Base-by-base conservation (phyloP, 208 protist genomes). In the Leishmania aethiopica region DNA sequence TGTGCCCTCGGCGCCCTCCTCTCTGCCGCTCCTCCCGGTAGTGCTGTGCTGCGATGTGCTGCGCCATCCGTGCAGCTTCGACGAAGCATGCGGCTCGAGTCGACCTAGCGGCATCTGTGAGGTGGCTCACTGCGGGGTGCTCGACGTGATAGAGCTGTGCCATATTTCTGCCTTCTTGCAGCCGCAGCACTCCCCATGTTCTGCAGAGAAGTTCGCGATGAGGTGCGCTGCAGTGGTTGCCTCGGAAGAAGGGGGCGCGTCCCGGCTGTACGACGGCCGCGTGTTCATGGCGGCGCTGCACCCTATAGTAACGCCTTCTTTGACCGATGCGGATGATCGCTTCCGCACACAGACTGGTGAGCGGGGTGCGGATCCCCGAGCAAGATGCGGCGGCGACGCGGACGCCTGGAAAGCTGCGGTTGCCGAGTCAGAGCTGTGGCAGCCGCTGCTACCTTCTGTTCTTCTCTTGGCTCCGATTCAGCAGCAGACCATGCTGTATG, bases 401-500 rank as follows among this genome's bases (percentile, higher is more conserved):
- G 66, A 28, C 66, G 3, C 37, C 37, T 45, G 66, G 35, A 40
- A 71, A 28, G 66, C 66, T 45, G 22, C 66, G 37, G 37, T 11
- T 71, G 66, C 13, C 37, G 37, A n/a, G 37, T 17, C 66, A 47
- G 66, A 45, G 70, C 47, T 75, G 45, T 45, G 13, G 45, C 70
- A 49, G 45, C 45, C 47, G 70, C 45, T 57, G 25, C 70, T 75
- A 45, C 77, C 82, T 2, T 71, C 78, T 37, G 40, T 88, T 40
- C 53, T 93, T 15, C 79, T 93, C 1, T 83, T 89, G 22, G 82
- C 84, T 5, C 84, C 88, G 45, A 89, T 82, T 25, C 53, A 75
- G 69, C 77, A 84, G 47, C 84, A 84, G 40, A 35, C 49, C 11
- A 10, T 78, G 25, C 82, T 85, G 67, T 89, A 85, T 66, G 51